Base-by-base conservation (phyloP, 805 yeast species). In the Kazachstania martiniae region DNA sequence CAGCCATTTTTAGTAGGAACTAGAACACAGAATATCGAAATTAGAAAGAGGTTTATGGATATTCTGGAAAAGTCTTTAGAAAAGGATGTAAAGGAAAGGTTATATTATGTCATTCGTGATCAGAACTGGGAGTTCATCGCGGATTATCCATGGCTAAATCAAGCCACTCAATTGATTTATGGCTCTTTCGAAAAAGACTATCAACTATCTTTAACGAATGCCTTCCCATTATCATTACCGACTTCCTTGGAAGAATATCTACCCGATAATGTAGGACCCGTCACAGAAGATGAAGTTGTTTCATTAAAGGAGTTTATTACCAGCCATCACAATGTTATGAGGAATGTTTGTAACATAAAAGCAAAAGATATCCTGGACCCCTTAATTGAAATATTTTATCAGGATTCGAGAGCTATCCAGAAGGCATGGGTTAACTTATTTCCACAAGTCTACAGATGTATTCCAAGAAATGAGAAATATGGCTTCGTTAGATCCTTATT, bases 61-160 rank as follows among this genome's bases (percentile, higher is more conserved):
- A 82, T 91, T 35, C 60, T 91, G 48, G 77, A 78, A 52, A 70
- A 70, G 27, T 81, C 94, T 42, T 61, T 91, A 39, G 95, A 87
- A 39, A 69, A 65, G 31, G 86, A 82, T 42, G 67, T 86, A 16
- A 71, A 72, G 43, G 85, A 83, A 53, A 67, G 98, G 36, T 62
- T 91, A 22, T 75, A 78, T 41, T 93, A 93, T 45, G 78, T 89
- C 7, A 70, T 93, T n/a, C 65, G 89, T 24, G 97, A 91, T 47
- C 99, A 91, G 53, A 89, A 85, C 48, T 91, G 99, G 99, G 99
- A 91, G 51, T 80, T 72, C 42, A 62, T 91, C 24, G 87, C 94
- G 1, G 98, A 91, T 43, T 82, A 81, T 46, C 82, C 86, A 26
- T 91, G 98, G 98, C 59, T 89, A 39, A 85, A 85, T 52, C 97